A percentile compares a stretch with the other conserved stretches of the same genome.
phyloP scores from a whole-genome alignment of 352 stramenopile genomes.

The Peronospora belbahrii region DNA sequence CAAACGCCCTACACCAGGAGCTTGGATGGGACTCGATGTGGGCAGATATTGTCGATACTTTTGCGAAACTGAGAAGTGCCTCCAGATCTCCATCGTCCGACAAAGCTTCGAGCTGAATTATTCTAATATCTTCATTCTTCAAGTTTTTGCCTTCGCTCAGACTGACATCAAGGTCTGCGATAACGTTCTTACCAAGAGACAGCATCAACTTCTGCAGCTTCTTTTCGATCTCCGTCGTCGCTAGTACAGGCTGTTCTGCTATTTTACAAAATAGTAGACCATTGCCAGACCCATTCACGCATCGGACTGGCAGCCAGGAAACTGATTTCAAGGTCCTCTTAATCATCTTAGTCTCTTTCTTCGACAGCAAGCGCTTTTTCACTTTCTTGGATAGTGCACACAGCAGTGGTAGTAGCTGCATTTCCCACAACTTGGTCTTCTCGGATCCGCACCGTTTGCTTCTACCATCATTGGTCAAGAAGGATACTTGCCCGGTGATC shows the following conservation, averaged over 20 bases:
- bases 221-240: constrained; percentile 25
- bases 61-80: constrained; percentile 29
- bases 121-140: constrained; percentile 12
- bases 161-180: not conserved
- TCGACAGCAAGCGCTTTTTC: constrained; percentile 35
- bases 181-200: constrained; percentile 15
- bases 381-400: constrained; percentile 33
- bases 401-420: constrained; percentile 36
- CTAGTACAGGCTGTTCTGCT: constrained; percentile 27
- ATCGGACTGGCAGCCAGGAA: constrained; percentile 31
- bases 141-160: not conserved
- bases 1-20: constrained; percentile 32
- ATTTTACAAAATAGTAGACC: constrained; percentile 17
- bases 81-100: constrained; percentile 17
- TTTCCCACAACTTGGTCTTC: constrained; percentile 30
- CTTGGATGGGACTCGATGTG: constrained; percentile 24
- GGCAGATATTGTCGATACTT: constrained; percentile 20
- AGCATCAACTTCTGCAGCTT: constrained; percentile 36
- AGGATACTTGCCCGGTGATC: constrained; percentile 8
- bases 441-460: constrained; percentile 1
- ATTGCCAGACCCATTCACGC: constrained; percentile 3
- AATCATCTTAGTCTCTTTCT: constrained; percentile 31
- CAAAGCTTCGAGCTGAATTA: constrained; percentile 25
- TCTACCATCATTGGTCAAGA: not conserved
- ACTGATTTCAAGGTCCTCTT: constrained; percentile 37